phyloP scores from a whole-genome alignment of 2,329 filamentous ascomycete genomes.

The Phyllosticta capitalensis region DNA sequence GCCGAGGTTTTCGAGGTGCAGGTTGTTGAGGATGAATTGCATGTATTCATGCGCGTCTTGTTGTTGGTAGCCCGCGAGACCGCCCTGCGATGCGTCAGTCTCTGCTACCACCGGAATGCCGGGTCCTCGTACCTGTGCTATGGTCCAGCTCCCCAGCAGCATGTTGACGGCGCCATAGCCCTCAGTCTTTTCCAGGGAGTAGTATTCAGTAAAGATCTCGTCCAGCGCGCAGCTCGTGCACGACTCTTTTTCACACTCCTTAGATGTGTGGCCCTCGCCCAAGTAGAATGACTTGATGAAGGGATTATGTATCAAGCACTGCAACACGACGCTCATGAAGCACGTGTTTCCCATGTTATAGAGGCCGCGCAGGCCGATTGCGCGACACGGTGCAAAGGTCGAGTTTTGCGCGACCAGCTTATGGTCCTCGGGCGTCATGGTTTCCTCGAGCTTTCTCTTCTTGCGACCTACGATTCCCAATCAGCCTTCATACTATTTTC shows the following conservation, averaged over 20 bases:
- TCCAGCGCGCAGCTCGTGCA: constrained; percentile 54
- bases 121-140: constrained; percentile 48
- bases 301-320: constrained; percentile 88
- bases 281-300: constrained; percentile 87
- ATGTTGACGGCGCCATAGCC: constrained; percentile 87
- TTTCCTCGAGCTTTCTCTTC: constrained; percentile 71
- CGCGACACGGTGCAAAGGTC: constrained; percentile 68
- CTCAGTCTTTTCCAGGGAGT: constrained; percentile 67
- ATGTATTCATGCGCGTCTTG: constrained; percentile 98
- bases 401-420: constrained; percentile 71
- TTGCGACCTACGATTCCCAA: constrained; percentile 31
- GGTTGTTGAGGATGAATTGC: constrained; percentile 84
- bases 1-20: constrained; percentile 70
- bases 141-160: constrained; percentile 82
- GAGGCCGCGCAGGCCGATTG: constrained; percentile 79
- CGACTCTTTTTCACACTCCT: constrained; percentile 53
- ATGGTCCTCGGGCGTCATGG: constrained; percentile 52
- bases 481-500: neutral
- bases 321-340: constrained; percentile 94
- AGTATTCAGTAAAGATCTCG: constrained; percentile 55
- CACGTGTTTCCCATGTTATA: constrained; percentile 98
- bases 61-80: constrained; percentile 73
- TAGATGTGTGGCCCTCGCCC: constrained; percentile 74
- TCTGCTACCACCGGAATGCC: neutral
- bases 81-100: constrained; percentile 17